Evolutionary conservation across 2,329 filamentous ascomycete genomes (phyloP).

Genomic region (Monilinia fructigena): DNA sequence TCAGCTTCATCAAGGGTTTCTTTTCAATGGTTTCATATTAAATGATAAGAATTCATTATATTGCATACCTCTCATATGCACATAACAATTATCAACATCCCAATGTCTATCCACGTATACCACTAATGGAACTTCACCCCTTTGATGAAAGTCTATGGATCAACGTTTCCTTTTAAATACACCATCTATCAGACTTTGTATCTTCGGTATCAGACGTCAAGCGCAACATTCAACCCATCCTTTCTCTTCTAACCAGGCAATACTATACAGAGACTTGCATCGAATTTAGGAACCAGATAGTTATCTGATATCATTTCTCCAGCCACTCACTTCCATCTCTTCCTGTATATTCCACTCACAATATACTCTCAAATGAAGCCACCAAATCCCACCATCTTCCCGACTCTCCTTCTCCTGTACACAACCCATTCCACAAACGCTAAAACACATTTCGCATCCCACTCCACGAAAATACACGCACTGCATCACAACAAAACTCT

Average conservation of each 20-base stretch:
- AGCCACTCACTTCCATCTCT: neutral
- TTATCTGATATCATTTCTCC: neutral
- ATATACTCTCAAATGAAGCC: neutral
- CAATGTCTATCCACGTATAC: neutral
- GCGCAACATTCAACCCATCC: neutral
- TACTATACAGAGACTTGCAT: neutral
- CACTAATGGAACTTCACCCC: neutral
- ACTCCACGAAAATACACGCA: neutral
- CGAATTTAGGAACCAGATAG: neutral
- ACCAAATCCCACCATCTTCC: neutral
- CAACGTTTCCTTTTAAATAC: neutral
- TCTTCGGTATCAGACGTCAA: neutral
- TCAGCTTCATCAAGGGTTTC: neutral
- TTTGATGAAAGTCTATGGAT: neutral
- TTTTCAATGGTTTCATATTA: conserved; percentile 11
- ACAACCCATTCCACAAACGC: neutral
- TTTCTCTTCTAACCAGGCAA: neutral
- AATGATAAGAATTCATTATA: conserved; percentile 1
- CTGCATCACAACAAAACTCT: neutral
- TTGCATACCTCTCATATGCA: neutral
- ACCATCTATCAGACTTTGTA: neutral
- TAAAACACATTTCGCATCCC: neutral
- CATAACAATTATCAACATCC: neutral
- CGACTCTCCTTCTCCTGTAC: neutral
- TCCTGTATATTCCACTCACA: neutral